These are phyloP conservation scores for Paraurostyla sp. DNA, from an alignment of 73 alveolate species.

Conservation along the genomic window DNA sequence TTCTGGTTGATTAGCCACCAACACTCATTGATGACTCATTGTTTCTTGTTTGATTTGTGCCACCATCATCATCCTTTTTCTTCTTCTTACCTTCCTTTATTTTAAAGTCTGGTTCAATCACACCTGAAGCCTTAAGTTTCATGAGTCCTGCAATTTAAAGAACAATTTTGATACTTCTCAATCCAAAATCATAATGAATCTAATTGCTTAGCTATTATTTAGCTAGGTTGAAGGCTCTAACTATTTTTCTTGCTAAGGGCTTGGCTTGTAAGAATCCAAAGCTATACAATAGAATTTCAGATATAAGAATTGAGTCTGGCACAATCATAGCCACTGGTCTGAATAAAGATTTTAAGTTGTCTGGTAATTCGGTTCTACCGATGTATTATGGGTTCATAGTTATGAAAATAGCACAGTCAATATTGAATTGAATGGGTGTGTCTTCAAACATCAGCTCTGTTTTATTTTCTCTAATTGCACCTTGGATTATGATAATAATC, in stretches of 20 bases:
- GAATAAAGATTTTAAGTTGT: constrained; percentile 87
- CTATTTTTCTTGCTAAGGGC: constrained; percentile 87
- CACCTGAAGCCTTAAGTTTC: constrained; percentile 72
- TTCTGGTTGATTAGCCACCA: not conserved
- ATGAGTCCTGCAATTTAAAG: constrained; percentile 74
- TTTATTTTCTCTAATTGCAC: constrained; percentile 84
- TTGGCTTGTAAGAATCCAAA: constrained; percentile 90
- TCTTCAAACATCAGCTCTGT: constrained; percentile 70
- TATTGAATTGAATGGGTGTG: constrained; percentile 51
- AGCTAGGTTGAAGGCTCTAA: constrained; percentile 82
- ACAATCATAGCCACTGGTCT: constrained; percentile 93
- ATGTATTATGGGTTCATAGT: constrained; percentile 93
- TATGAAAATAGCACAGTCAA: constrained; percentile 85
- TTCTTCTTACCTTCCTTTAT: constrained; percentile 63
- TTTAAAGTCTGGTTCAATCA: constrained; percentile 85
- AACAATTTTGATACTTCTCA: constrained; percentile 90
- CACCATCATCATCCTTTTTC: constrained; percentile 19
- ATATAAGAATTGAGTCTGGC: constrained; percentile 87
- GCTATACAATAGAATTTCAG: constrained; percentile 88
- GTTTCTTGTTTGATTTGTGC: not conserved
- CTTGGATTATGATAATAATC: constrained; percentile 95
- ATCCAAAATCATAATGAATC: constrained; percentile 91
- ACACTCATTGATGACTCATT: not conserved
- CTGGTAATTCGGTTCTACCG: constrained; percentile 93
- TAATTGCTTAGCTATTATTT: constrained; percentile 83